Conservation (phyloP, 345 rosid genomes). For the Salix exigua region DNA sequence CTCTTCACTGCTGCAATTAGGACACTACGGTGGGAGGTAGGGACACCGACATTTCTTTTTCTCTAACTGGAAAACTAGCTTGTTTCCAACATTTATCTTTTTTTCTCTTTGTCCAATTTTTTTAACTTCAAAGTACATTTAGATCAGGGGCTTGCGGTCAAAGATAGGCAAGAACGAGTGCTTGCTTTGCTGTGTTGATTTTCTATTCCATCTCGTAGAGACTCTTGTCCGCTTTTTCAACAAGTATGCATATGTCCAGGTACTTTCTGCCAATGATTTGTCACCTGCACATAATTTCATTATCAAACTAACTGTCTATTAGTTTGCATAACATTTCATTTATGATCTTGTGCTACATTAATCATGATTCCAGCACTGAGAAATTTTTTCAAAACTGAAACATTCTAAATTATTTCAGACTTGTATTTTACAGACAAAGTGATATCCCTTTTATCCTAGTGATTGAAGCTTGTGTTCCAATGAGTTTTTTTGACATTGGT, state of each 20-base stretch:
- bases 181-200: conserved; percentile 90
- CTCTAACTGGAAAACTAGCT: conserved; percentile 1
- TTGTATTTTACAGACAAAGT: not conserved
- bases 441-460: not conserved
- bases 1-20: conserved; percentile 96
- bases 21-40: conserved; percentile 95
- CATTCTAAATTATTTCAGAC: not conserved
- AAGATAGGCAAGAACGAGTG: conserved; percentile 96
- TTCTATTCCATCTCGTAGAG: conserved; percentile 86
- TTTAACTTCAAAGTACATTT: conserved; percentile 15
- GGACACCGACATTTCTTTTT: conserved; percentile 10
- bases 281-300: not conserved
- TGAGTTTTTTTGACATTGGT: not conserved
- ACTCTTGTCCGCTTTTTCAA: conserved; percentile 96
- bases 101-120: conserved; percentile 3
- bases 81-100: conserved; percentile 1
- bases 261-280: conserved; percentile 24
- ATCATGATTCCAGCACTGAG: not conserved
- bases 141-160: conserved; percentile 93
- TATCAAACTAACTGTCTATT: not conserved
- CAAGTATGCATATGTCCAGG: conserved; percentile 97
- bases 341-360: not conserved
- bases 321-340: not conserved
- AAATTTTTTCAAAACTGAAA: not conserved
- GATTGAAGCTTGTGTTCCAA: not conserved